Evolutionary conservation across 805 yeast species (phyloP).

Genomic region (Candida chilensis): DNA sequence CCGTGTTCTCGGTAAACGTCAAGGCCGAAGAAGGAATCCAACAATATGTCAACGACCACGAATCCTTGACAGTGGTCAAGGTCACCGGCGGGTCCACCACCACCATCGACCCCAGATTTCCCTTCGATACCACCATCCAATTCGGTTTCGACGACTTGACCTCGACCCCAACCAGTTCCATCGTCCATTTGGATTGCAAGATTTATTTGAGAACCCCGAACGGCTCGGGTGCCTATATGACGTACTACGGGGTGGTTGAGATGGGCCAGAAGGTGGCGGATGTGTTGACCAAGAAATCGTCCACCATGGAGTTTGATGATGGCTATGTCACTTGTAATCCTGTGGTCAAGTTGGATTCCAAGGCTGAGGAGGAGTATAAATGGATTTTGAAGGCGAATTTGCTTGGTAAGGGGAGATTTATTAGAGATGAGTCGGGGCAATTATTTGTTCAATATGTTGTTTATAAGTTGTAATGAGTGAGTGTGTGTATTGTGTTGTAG

Average conservation of each 20-base stretch:
- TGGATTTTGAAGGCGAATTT: slow-evolving; percentile 45
- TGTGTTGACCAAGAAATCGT: slow-evolving; percentile 21
- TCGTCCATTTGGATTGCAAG: slow-evolving; percentile 36
- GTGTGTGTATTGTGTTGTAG: too few relatives aligned
- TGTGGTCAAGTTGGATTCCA: slow-evolving; percentile 27
- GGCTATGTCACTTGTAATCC: slow-evolving; percentile 43
- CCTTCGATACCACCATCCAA: slow-evolving; percentile 27
- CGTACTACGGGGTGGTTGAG: slow-evolving; percentile 41
- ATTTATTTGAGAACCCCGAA: slow-evolving; percentile 33
- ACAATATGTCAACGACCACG: slow-evolving; percentile 13
- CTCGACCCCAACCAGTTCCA: slow-evolving; percentile 14
- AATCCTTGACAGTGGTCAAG: slow-evolving; percentile 14
- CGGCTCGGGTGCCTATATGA: slow-evolving; percentile 31
- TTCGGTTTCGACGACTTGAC: slow-evolving; percentile 43
- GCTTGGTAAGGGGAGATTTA: slow-evolving; percentile 52
- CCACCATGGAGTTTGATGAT: slow-evolving; percentile 28
- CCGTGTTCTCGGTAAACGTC: slow-evolving; percentile 25
- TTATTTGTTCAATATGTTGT: slow-evolving; percentile 48
- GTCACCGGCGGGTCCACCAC: slow-evolving; percentile 23
- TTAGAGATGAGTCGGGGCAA: slow-evolving; percentile 32
- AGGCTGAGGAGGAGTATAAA: slow-evolving; percentile 28
- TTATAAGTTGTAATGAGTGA: slow-evolving; percentile 27
- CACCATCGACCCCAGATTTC: slow-evolving; percentile 19
- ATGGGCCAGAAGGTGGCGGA: slow-evolving; percentile 20
- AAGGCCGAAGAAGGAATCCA: slow-evolving; percentile 19